Evolutionary conservation across 2,329 filamentous ascomycete genomes (phyloP).

Genomic region (Amphichorda felina): DNA sequence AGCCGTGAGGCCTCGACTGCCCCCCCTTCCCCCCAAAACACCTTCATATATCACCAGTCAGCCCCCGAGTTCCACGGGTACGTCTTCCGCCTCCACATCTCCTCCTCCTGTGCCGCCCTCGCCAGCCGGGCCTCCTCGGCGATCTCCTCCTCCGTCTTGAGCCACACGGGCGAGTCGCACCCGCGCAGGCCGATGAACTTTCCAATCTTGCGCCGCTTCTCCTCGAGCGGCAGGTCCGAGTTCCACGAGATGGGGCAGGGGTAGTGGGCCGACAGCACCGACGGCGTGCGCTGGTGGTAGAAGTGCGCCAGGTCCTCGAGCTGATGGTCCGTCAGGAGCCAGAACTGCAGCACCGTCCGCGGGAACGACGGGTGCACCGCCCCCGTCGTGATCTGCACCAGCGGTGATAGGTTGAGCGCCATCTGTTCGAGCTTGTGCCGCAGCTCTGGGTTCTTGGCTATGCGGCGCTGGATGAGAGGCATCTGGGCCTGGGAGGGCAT

Average conservation of each 20-base stretch:
- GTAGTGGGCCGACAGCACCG: slow-evolving; percentile 44
- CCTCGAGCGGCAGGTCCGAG: slow-evolving; percentile 37
- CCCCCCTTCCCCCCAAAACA: neutral
- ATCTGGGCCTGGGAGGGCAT: slow-evolving; percentile 12
- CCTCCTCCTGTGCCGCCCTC: slow-evolving; percentile 23
- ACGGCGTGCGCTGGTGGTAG: slow-evolving; percentile 58
- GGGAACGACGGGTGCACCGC: slow-evolving; percentile 55
- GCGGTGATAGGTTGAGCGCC: slow-evolving; percentile 51
- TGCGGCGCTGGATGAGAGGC: slow-evolving; percentile 11
- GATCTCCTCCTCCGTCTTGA: slow-evolving; percentile 36
- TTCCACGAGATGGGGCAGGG: slow-evolving; percentile 58
- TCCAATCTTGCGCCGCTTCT: slow-evolving; percentile 63
- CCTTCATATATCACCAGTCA: too few species aligned
- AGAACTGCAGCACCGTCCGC: slow-evolving; percentile 55
- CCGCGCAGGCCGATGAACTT: slow-evolving; percentile 62
- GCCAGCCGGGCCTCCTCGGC: slow-evolving; percentile 27
- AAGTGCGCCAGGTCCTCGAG: slow-evolving; percentile 59
- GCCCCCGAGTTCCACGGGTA: neutral
- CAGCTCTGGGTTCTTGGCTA: slow-evolving; percentile 38
- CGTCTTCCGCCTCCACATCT: slow-evolving; percentile 34
- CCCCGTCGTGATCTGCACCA: slow-evolving; percentile 52
- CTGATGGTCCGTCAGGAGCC: slow-evolving; percentile 59
- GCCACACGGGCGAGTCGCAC: slow-evolving; percentile 23
- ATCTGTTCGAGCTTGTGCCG: slow-evolving; percentile 52
- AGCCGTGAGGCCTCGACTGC: too few species aligned